Base-by-base conservation (phyloP, 768 basidiomycete species). In the Amanita thiersii region DNA sequence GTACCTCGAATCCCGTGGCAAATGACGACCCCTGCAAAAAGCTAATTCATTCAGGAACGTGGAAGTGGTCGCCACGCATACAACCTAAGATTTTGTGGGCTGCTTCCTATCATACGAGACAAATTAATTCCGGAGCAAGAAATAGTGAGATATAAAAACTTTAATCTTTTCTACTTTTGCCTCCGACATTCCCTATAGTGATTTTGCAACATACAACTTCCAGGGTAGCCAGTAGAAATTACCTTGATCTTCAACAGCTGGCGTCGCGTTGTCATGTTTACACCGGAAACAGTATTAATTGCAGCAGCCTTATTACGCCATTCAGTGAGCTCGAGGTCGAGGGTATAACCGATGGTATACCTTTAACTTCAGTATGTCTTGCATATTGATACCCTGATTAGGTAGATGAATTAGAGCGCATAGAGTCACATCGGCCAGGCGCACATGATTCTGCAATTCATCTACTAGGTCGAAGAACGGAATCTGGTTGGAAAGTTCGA, bases 141-240 rank as follows among this genome's bases (percentile, higher is more conserved):
- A n/a, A n/a, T n/a, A n/a, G n/a, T n/a, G n/a, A n/a, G n/a, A n/a
- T n/a, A n/a, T n/a, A 11, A 39, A 30, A 43, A 76, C 90, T 68
- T 94, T 94, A 53, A 97, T 87, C 59, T 98, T 98, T 55, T 98
- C 93, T 1, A 98, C 91, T 58, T 98, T 98, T 0, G 93, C 86
- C 52, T 96, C 93, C 2, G 92, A 92, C 73, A 94, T 82, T 31
- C 93, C 93, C 89, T 93, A 43, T 7, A 29, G 18, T 23, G 46
- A 26, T 28, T 38, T 43, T 38, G 39, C 37, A 45, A 55, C 57
- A n/a, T n/a, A 54, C 48, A 46, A 46, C 33, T 21, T 46, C 47
- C 24, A 46, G 24, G 3, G 18, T 9, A n/a, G 26, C 12, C n/a
- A n/a, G n/a, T n/a, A n/a, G 2, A 10, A 28, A 28, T 12, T 36